These are phyloP conservation scores for Penicillium crustosum DNA, from an alignment of 2,329 filamentous ascomycete genomes.

Conservation along the genomic window DNA sequence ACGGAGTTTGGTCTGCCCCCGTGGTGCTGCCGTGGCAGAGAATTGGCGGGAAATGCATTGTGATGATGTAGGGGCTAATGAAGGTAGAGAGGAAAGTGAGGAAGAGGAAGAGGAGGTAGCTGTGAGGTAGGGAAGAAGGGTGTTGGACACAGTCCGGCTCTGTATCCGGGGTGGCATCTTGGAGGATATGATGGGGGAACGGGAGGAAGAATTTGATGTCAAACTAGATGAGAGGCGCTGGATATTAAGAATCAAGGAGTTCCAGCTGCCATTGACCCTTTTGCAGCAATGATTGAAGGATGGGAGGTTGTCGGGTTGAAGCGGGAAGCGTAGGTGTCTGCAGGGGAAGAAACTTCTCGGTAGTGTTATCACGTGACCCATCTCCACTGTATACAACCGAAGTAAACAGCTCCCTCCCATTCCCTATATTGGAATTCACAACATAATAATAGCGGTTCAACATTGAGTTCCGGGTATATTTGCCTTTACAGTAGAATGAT, in stretches of 20 bases:
- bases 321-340: conserved; percentile 17
- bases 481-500: too few relatives aligned
- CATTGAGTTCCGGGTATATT: background rate
- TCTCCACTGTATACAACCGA: conserved; percentile 1
- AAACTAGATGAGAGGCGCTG: background rate
- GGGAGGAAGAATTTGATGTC: background rate
- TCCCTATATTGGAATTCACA: background rate
- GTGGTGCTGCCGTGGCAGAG: conserved; percentile 33
- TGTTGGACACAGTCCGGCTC: conserved; percentile 36
- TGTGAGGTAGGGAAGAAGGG: conserved; percentile 36
- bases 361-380: conserved; percentile 26
- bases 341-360: conserved; percentile 35
- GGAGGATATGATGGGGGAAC: conserved; percentile 7
- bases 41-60: conserved; percentile 31
- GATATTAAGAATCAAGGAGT: conserved; percentile 8
- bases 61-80: conserved; percentile 17
- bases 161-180: conserved; percentile 45
- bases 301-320: conserved; percentile 10
- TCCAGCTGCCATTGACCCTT: conserved; percentile 13
- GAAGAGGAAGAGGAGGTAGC: conserved; percentile 29
- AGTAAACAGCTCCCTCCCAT: background rate
- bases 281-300: conserved; percentile 21
- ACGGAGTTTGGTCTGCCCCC: conserved; percentile 55
- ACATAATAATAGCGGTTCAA: background rate
- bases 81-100: conserved; percentile 19